phyloP scores from a whole-genome alignment of 441 rosid genomes.

The Pelargonium fulgidum region DNA sequence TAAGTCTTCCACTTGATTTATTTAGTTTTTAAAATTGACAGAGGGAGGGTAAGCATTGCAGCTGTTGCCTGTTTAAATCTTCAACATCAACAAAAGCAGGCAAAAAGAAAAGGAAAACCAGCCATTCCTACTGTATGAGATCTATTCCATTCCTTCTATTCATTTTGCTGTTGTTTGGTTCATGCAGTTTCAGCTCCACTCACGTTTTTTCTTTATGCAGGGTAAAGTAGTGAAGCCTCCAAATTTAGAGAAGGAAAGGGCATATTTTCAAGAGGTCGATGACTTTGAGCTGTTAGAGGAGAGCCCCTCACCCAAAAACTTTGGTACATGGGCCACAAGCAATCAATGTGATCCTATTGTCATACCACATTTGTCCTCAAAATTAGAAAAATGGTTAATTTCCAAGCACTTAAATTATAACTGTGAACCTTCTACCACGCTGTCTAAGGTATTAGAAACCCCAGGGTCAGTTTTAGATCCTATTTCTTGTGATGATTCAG shows the following conservation, averaged over 20 bases:
- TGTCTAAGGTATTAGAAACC: conserved; percentile 70
- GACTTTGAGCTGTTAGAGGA: conserved; percentile 87
- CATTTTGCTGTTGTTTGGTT: conserved; percentile 4
- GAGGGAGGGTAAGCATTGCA: conserved; percentile 88
- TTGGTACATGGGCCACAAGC: conserved; percentile 52
- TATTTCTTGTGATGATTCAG: conserved; percentile 25
- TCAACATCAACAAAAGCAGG: conserved; percentile 44
- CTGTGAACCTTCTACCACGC: conserved; percentile 62
- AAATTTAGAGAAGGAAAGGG: conserved; percentile 58
- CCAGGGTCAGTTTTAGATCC: conserved; percentile 35
- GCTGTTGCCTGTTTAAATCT: conserved; percentile 44
- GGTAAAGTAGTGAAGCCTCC: conserved; percentile 42
- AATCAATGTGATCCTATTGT: conserved; percentile 33
- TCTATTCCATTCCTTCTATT: neutral
- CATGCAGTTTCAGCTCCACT: neutral
- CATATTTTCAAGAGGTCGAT: conserved; percentile 81
- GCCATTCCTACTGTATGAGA: conserved; percentile 56
- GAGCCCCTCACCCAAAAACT: conserved; percentile 85
- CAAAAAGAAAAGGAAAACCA: conserved; percentile 55
- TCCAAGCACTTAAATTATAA: conserved; percentile 46
- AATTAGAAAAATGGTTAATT: conserved; percentile 72
- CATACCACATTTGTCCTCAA: conserved; percentile 50
- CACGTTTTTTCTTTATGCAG: conserved; percentile 29
- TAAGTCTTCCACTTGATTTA: conserved; percentile 1
- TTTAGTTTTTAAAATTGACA: conserved; percentile 31